Evolutionary conservation across 352 stramenopile genomes (phyloP), one percentile per base, ranked within the genome.

Genomic region (Globisporangium polare): DNA sequence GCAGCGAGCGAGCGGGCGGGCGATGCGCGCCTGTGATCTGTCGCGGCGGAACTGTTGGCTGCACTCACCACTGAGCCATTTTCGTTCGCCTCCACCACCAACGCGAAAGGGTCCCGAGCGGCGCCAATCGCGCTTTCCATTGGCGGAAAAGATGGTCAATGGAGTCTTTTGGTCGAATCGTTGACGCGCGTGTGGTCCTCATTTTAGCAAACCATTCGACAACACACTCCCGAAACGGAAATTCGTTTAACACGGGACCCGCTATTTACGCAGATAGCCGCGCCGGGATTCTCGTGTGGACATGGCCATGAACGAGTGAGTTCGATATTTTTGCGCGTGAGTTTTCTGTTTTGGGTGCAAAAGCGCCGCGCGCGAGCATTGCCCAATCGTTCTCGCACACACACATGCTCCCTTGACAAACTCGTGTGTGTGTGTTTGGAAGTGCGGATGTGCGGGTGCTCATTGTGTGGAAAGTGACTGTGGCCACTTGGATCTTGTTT

Each of bases 71-170:
- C 31, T 20, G 43, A 50, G 53, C 53, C 53, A 60, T 60, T 60
- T 60, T 60, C 53, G 53, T 60, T 60, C 53, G 37, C 53, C 53
- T 60, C 53, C 53, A 60, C 53, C 53, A 60, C 39, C 53, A 60
- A 60, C 53, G 35, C 29, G 15, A 27, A 39, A 15, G 39, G 37
- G 33, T 39, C 33, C 33, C 33, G 33, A 39, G 33, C 10, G 33
- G 10, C 41, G 37, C 39, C 3, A 31, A 29, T 5, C 2, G 22
- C 26, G n/a, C 39, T 41, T n/a, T 29, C 5, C 4, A 52, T 60
- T 60, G 37, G 53, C 26, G 26, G n/a, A 39, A 60, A 60, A 7
- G 3, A 3, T 13, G 6, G 18, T 22, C 12, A 15, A 5, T 12
- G 3, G 1, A 4, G 2, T 18, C 8, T 10, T 55, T 41, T n/a